These are phyloP conservation scores for Phaffomyces opuntiae DNA, from an alignment of 805 yeast species.

Conservation along the genomic window DNA sequence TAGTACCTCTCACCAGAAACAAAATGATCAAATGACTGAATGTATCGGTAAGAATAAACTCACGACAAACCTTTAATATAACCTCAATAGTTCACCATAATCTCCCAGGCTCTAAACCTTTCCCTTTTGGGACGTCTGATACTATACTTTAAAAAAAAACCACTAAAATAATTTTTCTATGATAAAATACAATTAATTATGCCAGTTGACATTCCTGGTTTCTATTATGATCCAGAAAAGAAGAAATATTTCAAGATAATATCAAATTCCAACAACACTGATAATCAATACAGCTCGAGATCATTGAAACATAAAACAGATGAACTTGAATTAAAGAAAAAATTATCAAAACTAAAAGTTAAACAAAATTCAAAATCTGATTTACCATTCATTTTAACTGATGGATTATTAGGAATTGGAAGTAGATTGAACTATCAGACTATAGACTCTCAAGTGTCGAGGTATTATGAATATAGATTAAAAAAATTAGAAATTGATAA, in stretches of 20 bases:
- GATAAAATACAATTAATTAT: neutral
- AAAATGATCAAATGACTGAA: too few relatives aligned
- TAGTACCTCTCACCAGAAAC: too few relatives aligned
- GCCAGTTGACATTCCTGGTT: constrained; percentile 20
- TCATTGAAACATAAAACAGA: constrained; percentile 10
- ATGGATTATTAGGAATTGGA: neutral
- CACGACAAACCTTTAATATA: too few relatives aligned
- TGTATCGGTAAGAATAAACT: too few relatives aligned
- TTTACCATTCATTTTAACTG: constrained; percentile 3
- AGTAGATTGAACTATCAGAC: neutral
- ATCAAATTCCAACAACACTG: constrained; percentile 5
- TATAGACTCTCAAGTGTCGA: constrained; percentile 1
- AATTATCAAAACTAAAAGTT: constrained; percentile 3
- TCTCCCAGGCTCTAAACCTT: too few relatives aligned
- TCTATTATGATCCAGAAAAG: constrained; percentile 17
- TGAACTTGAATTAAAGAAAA: constrained; percentile 4
- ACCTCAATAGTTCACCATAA: too few relatives aligned
- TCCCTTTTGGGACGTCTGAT: too few relatives aligned
- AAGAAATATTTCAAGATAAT: constrained; percentile 23
- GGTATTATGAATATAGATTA: neutral
- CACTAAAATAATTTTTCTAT: neutral
- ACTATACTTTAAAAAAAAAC: neutral
- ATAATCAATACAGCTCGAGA: constrained; percentile 11
- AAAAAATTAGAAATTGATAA: neutral
- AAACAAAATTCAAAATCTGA: neutral